A percentile compares a stretch with the other conserved stretches of the same genome.
Evolutionary conservation across 768 basidiomycete species (phyloP).

Genomic region (Mycena alexandri): DNA sequence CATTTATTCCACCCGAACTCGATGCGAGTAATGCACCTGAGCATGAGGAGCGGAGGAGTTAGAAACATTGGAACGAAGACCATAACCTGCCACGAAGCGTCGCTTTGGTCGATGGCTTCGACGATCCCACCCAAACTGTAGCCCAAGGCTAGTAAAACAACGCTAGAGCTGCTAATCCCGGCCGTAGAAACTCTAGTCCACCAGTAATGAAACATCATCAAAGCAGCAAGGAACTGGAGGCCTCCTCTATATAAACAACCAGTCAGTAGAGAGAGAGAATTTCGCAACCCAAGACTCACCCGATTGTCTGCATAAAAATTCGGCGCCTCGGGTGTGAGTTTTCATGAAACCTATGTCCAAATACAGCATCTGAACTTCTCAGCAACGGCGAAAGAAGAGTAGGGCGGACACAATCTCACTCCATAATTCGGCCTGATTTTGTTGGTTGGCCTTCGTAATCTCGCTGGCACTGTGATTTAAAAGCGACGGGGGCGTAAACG

Average conservation of each 20-base stretch:
- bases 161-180: constrained; percentile 43
- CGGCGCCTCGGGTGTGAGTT: constrained; percentile 48
- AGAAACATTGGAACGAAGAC: constrained; percentile 7
- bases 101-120: constrained; percentile 3
- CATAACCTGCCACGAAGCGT: neutral
- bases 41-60: constrained; percentile 42
- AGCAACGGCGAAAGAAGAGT: neutral
- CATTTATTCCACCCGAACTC: constrained; percentile 41
- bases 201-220: constrained; percentile 49
- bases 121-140: constrained; percentile 29
- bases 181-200: constrained; percentile 49
- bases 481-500: constrained; percentile 5
- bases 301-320: constrained; percentile 21
- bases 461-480: constrained; percentile 42
- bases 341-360: constrained; percentile 46
- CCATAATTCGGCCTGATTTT: constrained; percentile 42
- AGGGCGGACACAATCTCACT: constrained; percentile 38
- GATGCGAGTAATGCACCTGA: constrained; percentile 42
- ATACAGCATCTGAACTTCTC: constrained; percentile 41
- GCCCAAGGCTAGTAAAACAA: constrained; percentile 33
- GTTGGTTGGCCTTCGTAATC: constrained; percentile 37
- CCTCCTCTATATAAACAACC: constrained; percentile 35
- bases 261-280: neutral
- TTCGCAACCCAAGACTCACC: constrained; percentile 30
- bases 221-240: constrained; percentile 18